Evolutionary conservation across 768 basidiomycete genomes (phyloP).

Genomic region (Kwoniella dendrophila): DNA sequence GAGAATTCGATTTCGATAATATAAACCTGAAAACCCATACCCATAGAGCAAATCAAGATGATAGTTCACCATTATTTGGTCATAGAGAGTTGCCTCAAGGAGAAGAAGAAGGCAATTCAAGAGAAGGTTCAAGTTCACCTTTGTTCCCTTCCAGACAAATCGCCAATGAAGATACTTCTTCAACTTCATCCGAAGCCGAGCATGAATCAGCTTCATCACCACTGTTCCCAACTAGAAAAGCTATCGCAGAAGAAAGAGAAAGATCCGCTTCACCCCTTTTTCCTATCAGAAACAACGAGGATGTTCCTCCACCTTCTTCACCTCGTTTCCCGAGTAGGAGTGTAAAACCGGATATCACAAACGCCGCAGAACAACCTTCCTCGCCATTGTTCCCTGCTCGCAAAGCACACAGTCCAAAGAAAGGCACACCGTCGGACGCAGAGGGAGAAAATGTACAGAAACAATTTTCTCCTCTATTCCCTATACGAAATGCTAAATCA

Average conservation of each 20-base stretch:
- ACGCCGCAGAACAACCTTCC: neutral
- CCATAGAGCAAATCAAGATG: neutral
- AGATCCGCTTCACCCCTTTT: neutral
- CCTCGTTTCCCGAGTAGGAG: slow-evolving; percentile 10
- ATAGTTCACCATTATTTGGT: slow-evolving; percentile 21
- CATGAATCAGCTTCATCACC: slow-evolving; percentile 14
- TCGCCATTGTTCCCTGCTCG: slow-evolving; percentile 20
- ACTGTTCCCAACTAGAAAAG: slow-evolving; percentile 12
- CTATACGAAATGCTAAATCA: neutral
- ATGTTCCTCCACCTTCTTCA: neutral
- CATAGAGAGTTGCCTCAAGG: slow-evolving; percentile 2
- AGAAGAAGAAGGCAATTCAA: too few relatives aligned
- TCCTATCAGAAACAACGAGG: neutral
- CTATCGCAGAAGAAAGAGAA: neutral
- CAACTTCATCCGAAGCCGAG: neutral
- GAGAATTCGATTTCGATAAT: neutral
- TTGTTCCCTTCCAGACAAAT: slow-evolving; percentile 20
- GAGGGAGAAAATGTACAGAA: neutral
- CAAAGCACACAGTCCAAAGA: neutral
- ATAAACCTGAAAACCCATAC: too few relatives aligned
- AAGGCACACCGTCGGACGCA: neutral
- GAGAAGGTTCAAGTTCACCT: slow-evolving; percentile 4
- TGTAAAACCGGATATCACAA: neutral
- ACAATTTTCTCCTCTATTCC: slow-evolving; percentile 11
- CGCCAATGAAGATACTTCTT: neutral